Evolutionary conservation across 106 monocot species (phyloP).

Genomic region (Allium sativum): DNA sequence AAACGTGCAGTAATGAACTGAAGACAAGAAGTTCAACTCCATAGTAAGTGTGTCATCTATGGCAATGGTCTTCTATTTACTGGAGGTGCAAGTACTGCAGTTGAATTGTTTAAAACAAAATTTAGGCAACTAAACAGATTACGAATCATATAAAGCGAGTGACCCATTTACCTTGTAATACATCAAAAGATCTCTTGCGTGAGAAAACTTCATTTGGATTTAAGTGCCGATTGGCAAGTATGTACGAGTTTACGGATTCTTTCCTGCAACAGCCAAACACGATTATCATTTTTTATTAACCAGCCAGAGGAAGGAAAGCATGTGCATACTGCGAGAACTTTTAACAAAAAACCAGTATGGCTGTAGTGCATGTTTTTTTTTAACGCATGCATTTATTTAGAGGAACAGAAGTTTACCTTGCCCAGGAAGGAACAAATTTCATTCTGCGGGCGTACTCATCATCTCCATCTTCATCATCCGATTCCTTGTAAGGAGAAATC

Average conservation of each 20-base stretch:
- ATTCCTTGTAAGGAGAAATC: constrained; percentile 77
- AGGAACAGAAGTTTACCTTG: constrained; percentile 29
- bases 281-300: too few relatives aligned
- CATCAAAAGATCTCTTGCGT: constrained; percentile 18
- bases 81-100: not conserved
- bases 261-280: constrained; percentile 9
- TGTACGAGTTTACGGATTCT: constrained; percentile 12
- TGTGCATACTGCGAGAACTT: too few relatives aligned
- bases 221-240: constrained; percentile 13
- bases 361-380: not conserved
- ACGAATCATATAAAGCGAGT: not conserved
- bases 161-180: constrained; percentile 20
- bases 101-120: not conserved
- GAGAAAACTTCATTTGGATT: constrained; percentile 21
- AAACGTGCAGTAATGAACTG: too few relatives aligned
- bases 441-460: constrained; percentile 29
- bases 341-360: not conserved
- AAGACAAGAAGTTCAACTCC: too few relatives aligned
- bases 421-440: constrained; percentile 70
- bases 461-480: constrained; percentile 72
- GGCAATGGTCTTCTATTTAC: not conserved
- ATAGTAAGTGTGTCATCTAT: not conserved
- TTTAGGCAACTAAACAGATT: not conserved
- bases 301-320: not conserved
- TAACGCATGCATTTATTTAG: not conserved